Evolutionary conservation across 495 filamentous ascomycete species (phyloP), one percentile per base, ranked within the genome.

Genomic region (Aspergillus campestris): DNA sequence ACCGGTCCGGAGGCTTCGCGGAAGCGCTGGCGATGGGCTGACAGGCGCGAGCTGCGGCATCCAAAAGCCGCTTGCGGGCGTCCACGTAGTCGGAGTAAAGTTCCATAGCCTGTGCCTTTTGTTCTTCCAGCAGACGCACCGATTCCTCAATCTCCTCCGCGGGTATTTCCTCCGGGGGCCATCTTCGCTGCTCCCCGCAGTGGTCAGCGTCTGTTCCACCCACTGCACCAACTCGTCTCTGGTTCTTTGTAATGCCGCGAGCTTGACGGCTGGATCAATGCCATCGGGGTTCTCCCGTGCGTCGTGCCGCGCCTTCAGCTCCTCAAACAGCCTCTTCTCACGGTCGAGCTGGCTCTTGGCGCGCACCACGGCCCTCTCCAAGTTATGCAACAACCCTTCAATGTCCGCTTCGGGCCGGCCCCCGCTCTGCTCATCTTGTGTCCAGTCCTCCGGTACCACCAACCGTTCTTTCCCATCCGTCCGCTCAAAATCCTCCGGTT

Each of bases 141-240:
- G 65, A 68, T 34, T 53, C 63, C 40, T 67, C 61, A 3, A 63
- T 67, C 42, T 66, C 67, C 35, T 59, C 57, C 7, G 50, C 48
- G 48, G 45, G 52, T 14, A 64, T 44, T 18, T 69, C 62, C 38
- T 71, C 65, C 29, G 71, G 61, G 34, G 58, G 8, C 57, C 66
- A 38, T 67, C 67, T 12, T 62, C 65, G 1, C 44, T 52, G 39
- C 58, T 67, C n/a, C 66, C 67, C 15, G 76, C 77, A 42, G 69
- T 76, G 28, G 70, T 66, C 7, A 88, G 64, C 48, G 84, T 82
- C 9, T 71, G 66, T 57, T 88, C 83, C 15, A 88, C 82, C 83
- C 84, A 88, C 50, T 73, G 71, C 33, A 87, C 82, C 43, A 88
- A 63, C 40, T 80, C 81, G 53, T 78, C 73, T 18, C 84, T 70